Evolutionary conservation across 441 rosid genomes (phyloP).

Genomic region (Biscutella auriculata): DNA sequence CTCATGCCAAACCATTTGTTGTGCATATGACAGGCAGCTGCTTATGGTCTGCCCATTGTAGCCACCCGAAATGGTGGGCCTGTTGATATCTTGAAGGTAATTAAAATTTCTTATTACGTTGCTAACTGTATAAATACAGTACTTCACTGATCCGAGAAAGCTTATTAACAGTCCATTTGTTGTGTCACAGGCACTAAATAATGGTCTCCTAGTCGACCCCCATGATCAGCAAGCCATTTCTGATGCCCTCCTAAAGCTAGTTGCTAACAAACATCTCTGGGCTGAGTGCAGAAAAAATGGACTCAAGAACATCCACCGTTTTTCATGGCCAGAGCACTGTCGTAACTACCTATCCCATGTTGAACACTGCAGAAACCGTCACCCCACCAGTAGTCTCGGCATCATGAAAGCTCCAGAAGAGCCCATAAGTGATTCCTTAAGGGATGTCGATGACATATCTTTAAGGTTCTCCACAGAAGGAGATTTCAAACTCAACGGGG

Average conservation of each 20-base stretch:
- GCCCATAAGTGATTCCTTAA: conserved; percentile 76
- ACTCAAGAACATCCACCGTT: conserved; percentile 88
- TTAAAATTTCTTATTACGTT: not conserved
- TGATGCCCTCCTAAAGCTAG: conserved; percentile 81
- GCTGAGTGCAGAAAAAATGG: conserved; percentile 78
- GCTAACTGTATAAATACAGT: not conserved
- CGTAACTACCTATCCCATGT: conserved; percentile 72
- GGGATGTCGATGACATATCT: conserved; percentile 69
- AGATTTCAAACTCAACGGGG: conserved; percentile 58
- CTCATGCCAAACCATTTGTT: conserved; percentile 8
- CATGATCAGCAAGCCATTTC: conserved; percentile 83
- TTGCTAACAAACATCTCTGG: conserved; percentile 92
- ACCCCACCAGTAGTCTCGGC: conserved; percentile 59
- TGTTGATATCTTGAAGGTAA: conserved; percentile 51
- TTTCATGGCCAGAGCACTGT: conserved; percentile 98
- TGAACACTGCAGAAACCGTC: conserved; percentile 69
- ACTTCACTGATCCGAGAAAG: not conserved
- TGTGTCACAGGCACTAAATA: conserved; percentile 60
- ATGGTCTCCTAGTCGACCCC: conserved; percentile 90
- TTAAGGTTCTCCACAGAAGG: conserved; percentile 70
- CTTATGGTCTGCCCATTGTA: conserved; percentile 96
- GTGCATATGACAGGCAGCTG: conserved; percentile 67
- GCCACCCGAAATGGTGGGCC: conserved; percentile 98
- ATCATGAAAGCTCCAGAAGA: conserved; percentile 65
- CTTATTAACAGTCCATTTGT: not conserved